Base-by-base conservation (phyloP, 768 basidiomycete genomes). In the Cyathus striatus region DNA sequence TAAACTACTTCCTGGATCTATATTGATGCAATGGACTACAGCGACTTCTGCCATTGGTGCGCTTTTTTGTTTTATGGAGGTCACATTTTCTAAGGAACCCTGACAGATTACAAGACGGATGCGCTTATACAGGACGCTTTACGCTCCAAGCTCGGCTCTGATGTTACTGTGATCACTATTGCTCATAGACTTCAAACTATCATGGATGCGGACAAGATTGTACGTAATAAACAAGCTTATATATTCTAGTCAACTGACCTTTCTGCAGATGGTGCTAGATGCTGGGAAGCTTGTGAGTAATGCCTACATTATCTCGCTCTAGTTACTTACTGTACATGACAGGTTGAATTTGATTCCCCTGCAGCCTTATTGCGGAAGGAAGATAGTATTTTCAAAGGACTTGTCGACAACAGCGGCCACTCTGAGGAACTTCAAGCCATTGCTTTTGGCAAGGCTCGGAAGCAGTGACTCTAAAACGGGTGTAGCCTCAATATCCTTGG, bases 111-210 rank as follows among this genome's bases (percentile, higher is more conserved):
- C 47, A 66, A 70, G 42, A 83, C 83, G n/a, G 83, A 85, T 49
- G 63, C 74, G 2, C 74, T 80, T 53, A 83, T 86, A 41, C 84
- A 86, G 52, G 64, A 72, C 21, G 79, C 83, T 1, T 76, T 86
- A 43, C 69, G 82, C n/a, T 66, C 73, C 43, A 79, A 82, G 51
- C 76, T 84, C 52, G 66, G 65, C 23, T 65, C 73, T 38, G 76
- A 75, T 43, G 64, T 80, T 9, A 78, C 77, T 5, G 50, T 82
- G 27, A 60, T 82, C 16, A 78, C 75, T 4, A 77, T 86, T 34
- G 84, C 84, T 6, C 84, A 84, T 62, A 64, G 80, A 27, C 56
- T 82, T 41, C 63, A 69, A 47, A 80, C 79, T 3, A 73, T 82
- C 42, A 78, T 80, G 30, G 78, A 86, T 58, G 73, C 83, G 45